Percentiles rank a stretch among this genome's conserved stretches.
Evolutionary conservation across 2,329 filamentous ascomycete species (phyloP).

Genomic region (Scedosporium dehoogii): DNA sequence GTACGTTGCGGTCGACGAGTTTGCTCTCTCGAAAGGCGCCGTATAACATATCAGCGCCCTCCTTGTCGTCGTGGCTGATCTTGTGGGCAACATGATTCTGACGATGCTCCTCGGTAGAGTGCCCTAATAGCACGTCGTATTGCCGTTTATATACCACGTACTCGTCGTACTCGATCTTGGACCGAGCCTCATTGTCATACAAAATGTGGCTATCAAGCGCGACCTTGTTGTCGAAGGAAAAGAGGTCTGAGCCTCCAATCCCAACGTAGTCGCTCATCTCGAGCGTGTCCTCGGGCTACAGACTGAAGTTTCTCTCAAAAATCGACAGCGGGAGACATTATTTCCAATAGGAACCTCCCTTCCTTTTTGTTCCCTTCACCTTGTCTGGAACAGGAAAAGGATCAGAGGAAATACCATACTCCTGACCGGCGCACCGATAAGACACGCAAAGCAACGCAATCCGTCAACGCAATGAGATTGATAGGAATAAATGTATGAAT

Average conservation of each 20-base stretch:
- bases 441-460: no score
- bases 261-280: conserved; percentile 4
- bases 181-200: conserved; percentile 16
- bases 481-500: no score
- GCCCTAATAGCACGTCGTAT: conserved; percentile 9
- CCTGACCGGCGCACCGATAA: neutral
- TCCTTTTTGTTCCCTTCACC: neutral
- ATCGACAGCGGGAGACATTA: no score
- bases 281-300: no score
- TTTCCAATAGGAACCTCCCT: no score
- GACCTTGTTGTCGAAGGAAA: conserved; percentile 24
- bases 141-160: conserved; percentile 24
- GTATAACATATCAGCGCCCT: conserved; percentile 20
- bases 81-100: conserved; percentile 22
- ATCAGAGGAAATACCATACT: neutral
- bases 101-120: conserved; percentile 6
- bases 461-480: no score
- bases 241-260: conserved; percentile 20
- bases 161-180: conserved; percentile 26
- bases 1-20: conserved; percentile 19
- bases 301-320: no score
- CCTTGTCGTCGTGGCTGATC: conserved; percentile 20
- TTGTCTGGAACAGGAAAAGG: neutral
- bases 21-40: conserved; percentile 21
- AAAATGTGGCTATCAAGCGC: conserved; percentile 24